phyloP scores from a whole-genome alignment of 2,329 filamentous ascomycete genomes.

The Fusarium nodosum region DNA sequence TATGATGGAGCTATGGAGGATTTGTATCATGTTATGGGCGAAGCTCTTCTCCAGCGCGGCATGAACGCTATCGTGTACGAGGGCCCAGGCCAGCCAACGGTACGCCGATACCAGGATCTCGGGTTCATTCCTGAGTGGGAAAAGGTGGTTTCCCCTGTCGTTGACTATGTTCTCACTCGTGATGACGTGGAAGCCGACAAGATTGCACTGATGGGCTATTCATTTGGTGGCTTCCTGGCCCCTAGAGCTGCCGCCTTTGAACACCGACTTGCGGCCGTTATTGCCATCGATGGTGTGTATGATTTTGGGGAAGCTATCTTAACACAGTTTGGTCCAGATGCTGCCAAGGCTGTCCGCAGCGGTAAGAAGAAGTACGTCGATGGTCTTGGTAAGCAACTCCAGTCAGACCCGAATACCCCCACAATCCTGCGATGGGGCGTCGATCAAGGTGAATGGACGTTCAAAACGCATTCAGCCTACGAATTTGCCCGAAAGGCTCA shows the following conservation, averaged over 20 bases:
- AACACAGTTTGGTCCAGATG: neutral
- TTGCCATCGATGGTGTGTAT: slow-evolving; percentile 14
- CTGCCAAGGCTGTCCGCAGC: neutral
- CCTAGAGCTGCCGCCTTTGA: slow-evolving; percentile 61
- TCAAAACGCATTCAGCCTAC: slow-evolving; percentile 24
- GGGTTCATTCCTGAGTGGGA: slow-evolving; percentile 63
- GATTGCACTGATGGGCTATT: slow-evolving; percentile 58
- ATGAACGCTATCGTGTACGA: slow-evolving; percentile 62
- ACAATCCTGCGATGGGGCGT: slow-evolving; percentile 16
- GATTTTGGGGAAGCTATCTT: slow-evolving; percentile 10
- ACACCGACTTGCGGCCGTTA: slow-evolving; percentile 56
- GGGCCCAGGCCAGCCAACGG: slow-evolving; percentile 60
- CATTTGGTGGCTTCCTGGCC: slow-evolving; percentile 58
- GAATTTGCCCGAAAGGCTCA: neutral
- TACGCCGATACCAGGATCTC: slow-evolving; percentile 57
- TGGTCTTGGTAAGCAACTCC: neutral
- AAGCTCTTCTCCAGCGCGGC: slow-evolving; percentile 56
- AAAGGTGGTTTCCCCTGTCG: slow-evolving; percentile 55
- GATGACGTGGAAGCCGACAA: slow-evolving; percentile 51
- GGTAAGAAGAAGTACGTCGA: slow-evolving; percentile 12
- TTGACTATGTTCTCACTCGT: slow-evolving; percentile 54
- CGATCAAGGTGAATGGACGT: slow-evolving; percentile 23
- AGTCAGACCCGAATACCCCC: neutral
- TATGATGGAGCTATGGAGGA: slow-evolving; percentile 62
- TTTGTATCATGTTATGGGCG: slow-evolving; percentile 55